Evolutionary conservation across 1,284 basidiomycete genomes (phyloP).

Genomic region (Singerocomus inundabilis): DNA sequence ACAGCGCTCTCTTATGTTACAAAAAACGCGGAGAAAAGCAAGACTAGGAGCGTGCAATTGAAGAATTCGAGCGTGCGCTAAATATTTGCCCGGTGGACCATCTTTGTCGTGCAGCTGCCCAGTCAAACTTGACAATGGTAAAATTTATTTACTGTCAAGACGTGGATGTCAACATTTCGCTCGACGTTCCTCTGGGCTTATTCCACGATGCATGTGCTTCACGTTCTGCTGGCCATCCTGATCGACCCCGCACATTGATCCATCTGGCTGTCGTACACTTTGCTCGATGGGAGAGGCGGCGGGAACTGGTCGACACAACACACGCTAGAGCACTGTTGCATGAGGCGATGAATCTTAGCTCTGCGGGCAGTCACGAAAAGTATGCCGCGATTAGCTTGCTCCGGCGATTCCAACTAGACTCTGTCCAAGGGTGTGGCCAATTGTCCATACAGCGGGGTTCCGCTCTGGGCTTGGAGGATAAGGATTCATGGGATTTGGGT

Average conservation of each 20-base stretch:
- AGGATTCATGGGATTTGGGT: no score
- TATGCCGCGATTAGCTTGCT: not conserved
- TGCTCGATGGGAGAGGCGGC: not conserved
- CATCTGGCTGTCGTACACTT: not conserved
- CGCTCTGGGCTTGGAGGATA: no score
- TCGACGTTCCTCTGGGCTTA: slow-evolving; percentile 4
- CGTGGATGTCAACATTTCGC: not conserved
- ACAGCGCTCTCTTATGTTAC: no score
- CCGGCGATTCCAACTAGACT: not conserved
- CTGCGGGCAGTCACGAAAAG: not conserved
- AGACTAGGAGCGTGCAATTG: no score
- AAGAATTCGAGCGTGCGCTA: no score
- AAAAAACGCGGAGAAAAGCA: no score
- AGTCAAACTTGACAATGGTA: no score
- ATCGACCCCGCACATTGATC: slow-evolving; percentile 4
- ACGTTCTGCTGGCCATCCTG: slow-evolving; percentile 4
- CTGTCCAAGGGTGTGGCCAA: no score
- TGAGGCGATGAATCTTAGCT: not conserved
- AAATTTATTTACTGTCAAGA: no score
- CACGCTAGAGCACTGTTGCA: not conserved
- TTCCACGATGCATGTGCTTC: slow-evolving; percentile 3
- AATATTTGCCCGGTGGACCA: no score
- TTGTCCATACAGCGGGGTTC: no score
- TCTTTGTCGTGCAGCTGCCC: no score
- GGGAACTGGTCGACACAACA: not conserved